Conservation (phyloP, 306 rosid species). For the Prunus davidiana region DNA sequence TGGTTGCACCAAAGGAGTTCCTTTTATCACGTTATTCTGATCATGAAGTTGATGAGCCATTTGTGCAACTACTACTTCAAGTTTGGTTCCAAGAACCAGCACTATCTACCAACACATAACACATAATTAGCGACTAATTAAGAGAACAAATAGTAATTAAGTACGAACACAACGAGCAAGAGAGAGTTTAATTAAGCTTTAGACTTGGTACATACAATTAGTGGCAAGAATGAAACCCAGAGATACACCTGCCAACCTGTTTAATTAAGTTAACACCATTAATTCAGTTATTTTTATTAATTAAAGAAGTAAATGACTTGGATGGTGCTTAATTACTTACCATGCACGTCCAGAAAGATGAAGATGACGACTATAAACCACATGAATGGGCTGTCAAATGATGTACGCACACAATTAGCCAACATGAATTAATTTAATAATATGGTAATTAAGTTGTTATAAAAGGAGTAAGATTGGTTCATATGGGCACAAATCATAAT, state of each 20-base stretch:
- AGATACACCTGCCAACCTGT: constrained; percentile 60
- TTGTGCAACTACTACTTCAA: constrained; percentile 49
- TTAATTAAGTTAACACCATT: background rate
- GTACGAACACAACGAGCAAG: background rate
- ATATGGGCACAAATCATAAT: too few relatives aligned
- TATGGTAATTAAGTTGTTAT: background rate
- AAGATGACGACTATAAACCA: constrained; percentile 54
- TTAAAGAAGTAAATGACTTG: background rate
- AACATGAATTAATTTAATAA: background rate
- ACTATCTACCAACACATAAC: constrained; percentile 29
- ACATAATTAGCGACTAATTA: background rate
- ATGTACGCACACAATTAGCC: constrained; percentile 3
- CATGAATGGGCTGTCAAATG: constrained; percentile 46
- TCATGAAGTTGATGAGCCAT: constrained; percentile 43
- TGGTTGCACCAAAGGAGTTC: constrained; percentile 56
- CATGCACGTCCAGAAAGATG: constrained; percentile 54
- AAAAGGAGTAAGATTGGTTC: background rate
- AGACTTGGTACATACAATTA: constrained; percentile 30
- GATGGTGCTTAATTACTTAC: constrained; percentile 24
- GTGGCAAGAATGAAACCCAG: constrained; percentile 58
- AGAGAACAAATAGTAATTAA: background rate
- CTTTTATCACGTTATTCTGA: constrained; percentile 34
- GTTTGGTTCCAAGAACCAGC: constrained; percentile 50
- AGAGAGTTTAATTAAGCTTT: background rate
- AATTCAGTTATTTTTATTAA: background rate